phyloP scores from a whole-genome alignment of 257 asterid species.

The Orobanche coerulescens region DNA sequence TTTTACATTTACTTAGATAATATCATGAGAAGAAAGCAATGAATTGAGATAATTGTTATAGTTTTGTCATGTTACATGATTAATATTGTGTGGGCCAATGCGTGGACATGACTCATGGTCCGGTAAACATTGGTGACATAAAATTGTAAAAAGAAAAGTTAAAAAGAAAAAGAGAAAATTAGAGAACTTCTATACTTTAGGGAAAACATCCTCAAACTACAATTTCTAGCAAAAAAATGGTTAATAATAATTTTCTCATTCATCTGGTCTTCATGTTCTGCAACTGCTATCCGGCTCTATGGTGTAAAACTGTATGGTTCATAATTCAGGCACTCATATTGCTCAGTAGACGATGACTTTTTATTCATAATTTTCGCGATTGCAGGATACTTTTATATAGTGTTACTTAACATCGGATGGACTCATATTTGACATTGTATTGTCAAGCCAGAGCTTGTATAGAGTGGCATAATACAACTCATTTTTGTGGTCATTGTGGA shows the following conservation, averaged over 20 bases:
- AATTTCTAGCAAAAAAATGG: too few species aligned
- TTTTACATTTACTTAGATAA: too few species aligned
- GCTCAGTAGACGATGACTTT: background rate
- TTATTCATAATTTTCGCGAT: background rate
- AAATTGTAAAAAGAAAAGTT: too few species aligned
- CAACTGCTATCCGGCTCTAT: background rate
- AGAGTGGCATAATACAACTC: constrained; percentile 75
- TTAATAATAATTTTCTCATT: background rate
- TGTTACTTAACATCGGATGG: background rate
- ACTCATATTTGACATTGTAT: constrained; percentile 1
- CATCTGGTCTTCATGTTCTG: background rate
- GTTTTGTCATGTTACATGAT: too few species aligned
- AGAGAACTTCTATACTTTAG: too few species aligned
- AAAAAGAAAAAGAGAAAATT: too few species aligned
- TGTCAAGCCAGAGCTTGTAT: constrained; percentile 79
- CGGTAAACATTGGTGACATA: too few species aligned
- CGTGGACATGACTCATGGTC: too few species aligned
- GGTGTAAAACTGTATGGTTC: background rate
- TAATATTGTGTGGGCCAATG: too few species aligned
- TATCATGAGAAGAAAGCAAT: too few species aligned
- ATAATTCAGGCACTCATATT: background rate
- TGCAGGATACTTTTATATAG: background rate
- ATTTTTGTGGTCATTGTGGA: constrained; percentile 88
- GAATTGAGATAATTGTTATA: too few species aligned
- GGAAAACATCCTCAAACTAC: too few species aligned